Evolutionary conservation across 129 eudicot species (phyloP).

Genomic region (Lonicera japonica): DNA sequence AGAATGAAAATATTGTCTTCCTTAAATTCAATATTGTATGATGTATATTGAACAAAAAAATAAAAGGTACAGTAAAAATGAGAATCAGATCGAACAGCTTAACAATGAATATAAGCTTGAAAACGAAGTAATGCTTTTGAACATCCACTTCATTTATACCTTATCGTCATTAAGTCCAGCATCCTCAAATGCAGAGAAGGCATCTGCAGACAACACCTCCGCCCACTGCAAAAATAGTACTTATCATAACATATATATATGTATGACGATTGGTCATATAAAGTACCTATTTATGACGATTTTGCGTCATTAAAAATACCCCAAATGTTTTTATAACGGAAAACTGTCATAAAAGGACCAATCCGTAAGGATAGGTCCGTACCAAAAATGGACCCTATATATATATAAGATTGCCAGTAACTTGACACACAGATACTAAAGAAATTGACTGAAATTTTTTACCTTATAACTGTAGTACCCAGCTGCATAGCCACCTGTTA

Average conservation of each 20-base stretch:
- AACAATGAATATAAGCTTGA: neutral
- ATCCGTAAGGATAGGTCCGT: too few relatives aligned
- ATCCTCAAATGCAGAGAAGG: constrained; percentile 89
- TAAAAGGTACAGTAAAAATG: neutral
- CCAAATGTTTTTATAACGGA: too few relatives aligned
- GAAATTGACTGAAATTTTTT: neutral
- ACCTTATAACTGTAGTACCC: constrained; percentile 99
- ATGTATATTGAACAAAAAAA: too few relatives aligned
- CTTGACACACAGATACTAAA: neutral
- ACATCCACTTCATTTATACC: constrained; percentile 24
- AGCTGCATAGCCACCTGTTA: constrained; percentile 91
- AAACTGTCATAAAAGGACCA: too few relatives aligned
- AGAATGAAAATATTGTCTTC: neutral
- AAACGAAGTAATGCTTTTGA: too few relatives aligned
- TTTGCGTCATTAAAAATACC: too few relatives aligned
- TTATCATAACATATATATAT: too few relatives aligned
- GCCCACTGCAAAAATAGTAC: constrained; percentile 59
- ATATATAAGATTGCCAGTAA: too few relatives aligned
- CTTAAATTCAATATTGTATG: neutral
- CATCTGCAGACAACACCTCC: constrained; percentile 89
- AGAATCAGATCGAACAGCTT: neutral
- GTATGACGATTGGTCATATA: too few relatives aligned
- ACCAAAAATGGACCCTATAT: too few relatives aligned
- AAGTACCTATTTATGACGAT: too few relatives aligned
- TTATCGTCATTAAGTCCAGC: constrained; percentile 63